Percentiles rank a stretch among this genome's conserved stretches.
phyloP scores from a whole-genome alignment of 768 basidiomycete genomes.

The Mrakia frigida region DNA sequence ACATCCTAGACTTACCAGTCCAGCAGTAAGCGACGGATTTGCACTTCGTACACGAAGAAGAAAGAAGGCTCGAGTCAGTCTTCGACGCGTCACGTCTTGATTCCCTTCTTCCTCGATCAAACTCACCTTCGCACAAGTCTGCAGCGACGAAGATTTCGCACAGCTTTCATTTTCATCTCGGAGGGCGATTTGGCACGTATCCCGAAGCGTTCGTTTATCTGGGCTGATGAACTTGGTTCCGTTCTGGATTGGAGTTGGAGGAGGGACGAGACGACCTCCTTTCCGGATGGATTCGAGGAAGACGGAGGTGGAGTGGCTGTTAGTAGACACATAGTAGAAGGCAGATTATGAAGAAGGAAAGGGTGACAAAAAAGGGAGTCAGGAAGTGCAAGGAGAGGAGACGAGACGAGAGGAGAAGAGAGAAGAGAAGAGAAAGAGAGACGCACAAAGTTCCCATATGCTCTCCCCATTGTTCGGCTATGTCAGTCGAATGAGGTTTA shows the following conservation, averaged over 20 bases:
- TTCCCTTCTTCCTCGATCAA: background rate
- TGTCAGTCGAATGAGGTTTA: background rate
- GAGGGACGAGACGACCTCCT: background rate
- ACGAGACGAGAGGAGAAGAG: too few species aligned
- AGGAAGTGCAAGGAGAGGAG: too few species aligned
- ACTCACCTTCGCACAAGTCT: background rate
- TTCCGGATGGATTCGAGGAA: too few species aligned
- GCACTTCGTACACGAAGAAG: background rate
- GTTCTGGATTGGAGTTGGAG: background rate
- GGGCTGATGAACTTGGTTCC: background rate
- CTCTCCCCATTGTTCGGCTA: background rate
- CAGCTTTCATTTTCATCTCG: background rate
- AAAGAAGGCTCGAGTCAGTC: background rate
- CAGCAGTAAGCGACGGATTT: background rate
- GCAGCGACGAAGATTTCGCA: background rate
- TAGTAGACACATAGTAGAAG: too few species aligned
- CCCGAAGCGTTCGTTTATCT: background rate
- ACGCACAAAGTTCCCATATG: background rate
- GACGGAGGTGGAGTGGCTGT: too few species aligned
- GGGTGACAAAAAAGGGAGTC: too few species aligned
- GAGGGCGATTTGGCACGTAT: background rate
- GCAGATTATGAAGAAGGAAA: too few species aligned
- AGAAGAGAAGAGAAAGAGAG: background rate
- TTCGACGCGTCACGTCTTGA: background rate
- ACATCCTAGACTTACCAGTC: background rate